Evolutionary conservation across 2,329 filamentous ascomycete genomes (phyloP), one percentile per base, ranked within the genome.

Genomic region (Colletotrichum salicis): DNA sequence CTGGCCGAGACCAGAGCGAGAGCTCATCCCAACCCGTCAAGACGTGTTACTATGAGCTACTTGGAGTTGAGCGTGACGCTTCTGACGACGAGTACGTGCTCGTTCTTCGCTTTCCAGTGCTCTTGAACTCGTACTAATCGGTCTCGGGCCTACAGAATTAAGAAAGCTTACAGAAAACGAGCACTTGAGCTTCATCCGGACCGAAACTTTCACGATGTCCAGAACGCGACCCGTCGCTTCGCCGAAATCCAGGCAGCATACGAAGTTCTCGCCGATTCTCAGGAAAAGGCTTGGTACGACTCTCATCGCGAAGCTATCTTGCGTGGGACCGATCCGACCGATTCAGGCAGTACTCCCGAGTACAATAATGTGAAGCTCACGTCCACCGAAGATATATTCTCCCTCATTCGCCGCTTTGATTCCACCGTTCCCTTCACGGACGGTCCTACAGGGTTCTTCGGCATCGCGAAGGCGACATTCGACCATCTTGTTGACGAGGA

Each of bases 211-310:
- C 92, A 93, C 77, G 92, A 98, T 78, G 91, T 93, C 73, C 94
- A 97, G 77, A 89, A 91, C 74, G 92, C 96, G 2, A 99, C 96
- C 1, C 89, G 87, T 75, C 90, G 92, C 64, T 99, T 99, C 80
- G 95, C 96, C 61, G 95, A 98, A 79, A 88, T 98, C 33, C 96
- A 98, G 81, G 89, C 95, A 45, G 96, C 96, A 58, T 97, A 99
- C 80, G 94, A 98, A 81, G 90, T 99, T n/a, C 89, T 99, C 1
- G 97, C 95, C 1, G 96, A 99, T 80, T 91, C 95, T 12, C 96
- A 99, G 80, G 96, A 99, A 81, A 91, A 96, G 76, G 93, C 95
- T 37, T 99, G 96, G 96, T 99, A 99, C 84, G 96, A 99, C 82
- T 95, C 95, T 3, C 96, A 99, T 79, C 92, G 94, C 72, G 92